Evolutionary conservation across 2,329 filamentous ascomycete genomes (phyloP).

Genomic region (Exophiala xenobiotica): DNA sequence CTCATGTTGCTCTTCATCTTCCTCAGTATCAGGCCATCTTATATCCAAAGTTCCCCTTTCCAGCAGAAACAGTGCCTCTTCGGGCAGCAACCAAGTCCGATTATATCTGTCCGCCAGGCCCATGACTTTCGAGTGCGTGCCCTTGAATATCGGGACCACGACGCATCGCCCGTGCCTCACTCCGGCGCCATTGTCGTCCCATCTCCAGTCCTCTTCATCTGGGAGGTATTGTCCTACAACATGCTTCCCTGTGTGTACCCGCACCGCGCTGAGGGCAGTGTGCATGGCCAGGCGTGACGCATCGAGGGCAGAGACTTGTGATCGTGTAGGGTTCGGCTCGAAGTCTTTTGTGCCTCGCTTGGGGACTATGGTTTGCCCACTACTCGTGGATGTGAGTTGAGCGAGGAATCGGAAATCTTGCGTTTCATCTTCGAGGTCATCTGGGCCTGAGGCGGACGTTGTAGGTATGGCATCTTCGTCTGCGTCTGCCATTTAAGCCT

Average conservation of each 20-base stretch:
- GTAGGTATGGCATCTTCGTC: slow-evolving; percentile 43
- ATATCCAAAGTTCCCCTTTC: slow-evolving; percentile 86
- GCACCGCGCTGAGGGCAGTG: slow-evolving; percentile 74
- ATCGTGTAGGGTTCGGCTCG: slow-evolving; percentile 82
- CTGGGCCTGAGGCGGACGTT: slow-evolving; percentile 44
- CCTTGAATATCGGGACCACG: slow-evolving; percentile 72
- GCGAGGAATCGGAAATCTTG: slow-evolving; percentile 81
- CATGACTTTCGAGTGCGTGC: slow-evolving; percentile 71
- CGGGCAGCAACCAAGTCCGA: slow-evolving; percentile 79
- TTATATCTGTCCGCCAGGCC: slow-evolving; percentile 67
- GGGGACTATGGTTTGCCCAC: slow-evolving; percentile 57
- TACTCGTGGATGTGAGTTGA: slow-evolving; percentile 50
- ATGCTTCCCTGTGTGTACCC: slow-evolving; percentile 68
- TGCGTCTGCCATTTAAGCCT: slow-evolving; percentile 41
- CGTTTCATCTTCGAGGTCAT: slow-evolving; percentile 71
- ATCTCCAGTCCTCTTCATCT: slow-evolving; percentile 17
- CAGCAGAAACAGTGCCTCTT: slow-evolving; percentile 85
- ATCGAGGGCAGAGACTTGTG: slow-evolving; percentile 75
- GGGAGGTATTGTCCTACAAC: slow-evolving; percentile 67
- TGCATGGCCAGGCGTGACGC: slow-evolving; percentile 85
- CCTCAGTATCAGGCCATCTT: slow-evolving; percentile 65
- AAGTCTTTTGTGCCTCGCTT: slow-evolving; percentile 97
- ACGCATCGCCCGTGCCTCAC: slow-evolving; percentile 33
- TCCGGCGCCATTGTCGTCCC: slow-evolving; percentile 26
- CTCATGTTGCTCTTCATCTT: slow-evolving; percentile 3